Percentiles rank a stretch among this genome's conserved stretches.
Evolutionary conservation across 371 early-diverging fungal genomes (phyloP).

Genomic region (Apophysomyces variabilis): DNA sequence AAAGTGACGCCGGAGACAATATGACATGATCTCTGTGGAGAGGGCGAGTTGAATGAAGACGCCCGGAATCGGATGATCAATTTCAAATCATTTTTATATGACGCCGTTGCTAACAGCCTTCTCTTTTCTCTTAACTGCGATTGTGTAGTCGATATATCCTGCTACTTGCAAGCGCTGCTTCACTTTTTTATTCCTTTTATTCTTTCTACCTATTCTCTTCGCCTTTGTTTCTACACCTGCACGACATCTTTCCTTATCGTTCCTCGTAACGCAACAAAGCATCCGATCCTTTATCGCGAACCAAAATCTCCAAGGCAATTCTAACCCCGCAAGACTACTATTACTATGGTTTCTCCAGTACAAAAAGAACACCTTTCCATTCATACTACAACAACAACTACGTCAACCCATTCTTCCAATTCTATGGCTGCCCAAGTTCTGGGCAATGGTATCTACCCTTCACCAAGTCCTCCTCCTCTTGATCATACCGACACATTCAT

Average conservation of each 20-base stretch:
- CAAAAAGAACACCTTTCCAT: conserved; percentile 7
- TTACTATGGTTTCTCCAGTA: conserved; percentile 4
- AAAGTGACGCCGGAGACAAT: neutral
- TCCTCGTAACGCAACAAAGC: neutral
- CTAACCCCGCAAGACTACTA: neutral
- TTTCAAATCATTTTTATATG: neutral
- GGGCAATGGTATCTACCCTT: conserved; percentile 5
- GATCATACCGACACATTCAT: conserved; percentile 5
- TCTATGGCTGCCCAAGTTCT: conserved; percentile 1
- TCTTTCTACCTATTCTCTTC: neutral
- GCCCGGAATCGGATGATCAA: conserved; percentile 11
- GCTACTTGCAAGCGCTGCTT: conserved; percentile 9
- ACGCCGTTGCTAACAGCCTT: neutral
- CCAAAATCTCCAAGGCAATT: neutral
- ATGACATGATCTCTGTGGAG: conserved; percentile 2
- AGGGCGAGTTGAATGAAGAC: neutral
- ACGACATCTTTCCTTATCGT: neutral
- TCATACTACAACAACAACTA: neutral
- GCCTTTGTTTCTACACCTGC: neutral
- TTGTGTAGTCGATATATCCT: conserved; percentile 7
- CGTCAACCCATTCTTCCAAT: neutral
- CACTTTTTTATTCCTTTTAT: neutral
- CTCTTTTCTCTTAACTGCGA: conserved; percentile 6
- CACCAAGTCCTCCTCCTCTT: conserved; percentile 7
- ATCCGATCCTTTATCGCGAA: too few species aligned